phyloP scores from a whole-genome alignment of 2,329 filamentous ascomycete species.

The Arthroderma sp. region DNA sequence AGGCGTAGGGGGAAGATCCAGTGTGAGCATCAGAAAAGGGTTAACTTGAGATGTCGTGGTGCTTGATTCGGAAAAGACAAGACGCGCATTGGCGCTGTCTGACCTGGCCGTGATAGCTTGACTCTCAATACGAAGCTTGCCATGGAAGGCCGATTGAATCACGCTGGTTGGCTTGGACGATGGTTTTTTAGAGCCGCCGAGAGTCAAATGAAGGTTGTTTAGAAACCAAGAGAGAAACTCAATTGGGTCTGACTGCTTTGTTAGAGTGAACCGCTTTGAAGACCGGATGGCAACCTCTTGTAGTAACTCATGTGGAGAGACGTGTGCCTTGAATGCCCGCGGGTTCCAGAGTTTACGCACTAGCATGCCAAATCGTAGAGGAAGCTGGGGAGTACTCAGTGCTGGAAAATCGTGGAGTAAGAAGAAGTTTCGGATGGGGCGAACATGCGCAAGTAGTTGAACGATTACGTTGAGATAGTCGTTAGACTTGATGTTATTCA shows the following conservation, averaged over 20 bases:
- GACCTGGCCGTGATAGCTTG: conserved; percentile 87
- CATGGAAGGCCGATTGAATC: conserved; percentile 87
- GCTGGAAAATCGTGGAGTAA: conserved; percentile 67
- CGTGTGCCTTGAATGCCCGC: conserved; percentile 88
- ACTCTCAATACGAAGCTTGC: conserved; percentile 79
- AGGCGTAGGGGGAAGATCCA: conserved; percentile 82
- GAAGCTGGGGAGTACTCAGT: conserved; percentile 59
- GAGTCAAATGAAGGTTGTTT: conserved; percentile 82
- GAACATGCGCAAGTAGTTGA: conserved; percentile 80
- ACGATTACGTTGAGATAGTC: conserved; percentile 96
- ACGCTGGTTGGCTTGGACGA: conserved; percentile 56
- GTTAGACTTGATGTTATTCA: conserved; percentile 99
- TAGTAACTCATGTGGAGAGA: conserved; percentile 91
- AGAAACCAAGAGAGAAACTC: conserved; percentile 97
- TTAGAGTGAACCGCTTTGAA: conserved; percentile 84
- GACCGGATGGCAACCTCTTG: conserved; percentile 87
- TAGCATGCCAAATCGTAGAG: conserved; percentile 75
- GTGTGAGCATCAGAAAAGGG: conserved; percentile 81
- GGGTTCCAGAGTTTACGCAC: conserved; percentile 98
- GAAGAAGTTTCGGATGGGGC: conserved; percentile 80
- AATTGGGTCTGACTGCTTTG: conserved; percentile 83
- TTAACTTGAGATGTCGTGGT: conserved; percentile 63
- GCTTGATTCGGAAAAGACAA: conserved; percentile 86
- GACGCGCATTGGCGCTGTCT: conserved; percentile 63
- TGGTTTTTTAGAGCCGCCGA: conserved; percentile 82